Base-by-base conservation (phyloP, 169 alveolate species). In the Babesia bovis region DNA sequence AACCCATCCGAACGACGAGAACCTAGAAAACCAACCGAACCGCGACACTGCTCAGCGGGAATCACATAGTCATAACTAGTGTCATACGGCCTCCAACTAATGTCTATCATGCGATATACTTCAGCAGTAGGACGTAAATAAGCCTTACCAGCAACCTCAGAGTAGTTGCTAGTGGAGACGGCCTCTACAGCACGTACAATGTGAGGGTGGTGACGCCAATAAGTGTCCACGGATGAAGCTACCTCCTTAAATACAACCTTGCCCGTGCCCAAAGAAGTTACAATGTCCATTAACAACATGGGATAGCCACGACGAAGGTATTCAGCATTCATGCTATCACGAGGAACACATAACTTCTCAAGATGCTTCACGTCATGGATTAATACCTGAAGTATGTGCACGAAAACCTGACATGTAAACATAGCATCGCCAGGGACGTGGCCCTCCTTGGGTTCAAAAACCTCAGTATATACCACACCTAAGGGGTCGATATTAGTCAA, bases 131-230 rank as follows among this genome's bases (percentile, higher is more conserved):
- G 69, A 25, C 82, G 35, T 19, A 78, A 23, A 38, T 78, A 78
- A 17, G 87, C 61, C 68, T 78, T 78, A 53, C 66, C 83, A 4
- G 87, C 49, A 19, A 78, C 47, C 36, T 58, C 63, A 21, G 87
- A 78, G 52, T 68, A 68, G 56, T 56, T 70, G 10, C 56, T 6
- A 26, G 77, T 52, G 9, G 87, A 82, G 50, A 78, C 66, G 21
- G 38, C 4, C 23, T 78, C 87, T 23, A 78, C 55, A 3, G 83
- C 60, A 4, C 58, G 38, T 17, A 57, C 56, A 19, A 68, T 19
- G 30, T 52, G 42, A 4, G 83, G 82, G 55, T 78, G 83, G 23
- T 49, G 75, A 40, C 66, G 61, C 87, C 87, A 68, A 25, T 56
- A 41, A 12, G 52, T 47, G 52, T 57, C 51, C n/a, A 65, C 66